Conservation (phyloP, 208 protist genomes). For the Kentomonas sorsogonicus region DNA sequence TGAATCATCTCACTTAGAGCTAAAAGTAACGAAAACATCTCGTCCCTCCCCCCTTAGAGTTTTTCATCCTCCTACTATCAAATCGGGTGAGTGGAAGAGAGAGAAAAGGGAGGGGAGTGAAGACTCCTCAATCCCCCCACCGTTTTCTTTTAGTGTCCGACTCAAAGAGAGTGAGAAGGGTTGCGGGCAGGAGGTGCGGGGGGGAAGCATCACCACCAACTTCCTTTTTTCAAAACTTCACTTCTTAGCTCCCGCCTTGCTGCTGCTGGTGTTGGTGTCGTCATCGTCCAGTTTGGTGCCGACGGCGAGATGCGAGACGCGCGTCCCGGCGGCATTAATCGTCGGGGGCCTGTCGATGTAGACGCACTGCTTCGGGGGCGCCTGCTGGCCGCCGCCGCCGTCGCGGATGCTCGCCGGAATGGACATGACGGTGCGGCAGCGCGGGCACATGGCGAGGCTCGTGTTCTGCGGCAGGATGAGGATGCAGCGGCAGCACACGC, state of each 20-base stretch:
- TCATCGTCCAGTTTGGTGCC: slow-evolving; percentile 76
- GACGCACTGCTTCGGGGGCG: slow-evolving; percentile 69
- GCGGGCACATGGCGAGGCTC: slow-evolving; percentile 77
- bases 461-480: slow-evolving; percentile 84
- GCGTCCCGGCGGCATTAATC: slow-evolving; percentile 29
- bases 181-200: too few relatives aligned
- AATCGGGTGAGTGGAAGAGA: not conserved
- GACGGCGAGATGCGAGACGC: slow-evolving; percentile 49
- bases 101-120: not conserved
- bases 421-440: slow-evolving; percentile 80
- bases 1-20: too few relatives aligned
- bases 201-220: not conserved
- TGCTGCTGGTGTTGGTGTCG: slow-evolving; percentile 11
- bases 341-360: slow-evolving; percentile 70
- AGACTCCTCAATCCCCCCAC: not conserved
- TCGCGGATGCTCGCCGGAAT: slow-evolving; percentile 80
- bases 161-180: too few relatives aligned
- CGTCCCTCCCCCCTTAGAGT: too few relatives aligned
- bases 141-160: too few relatives aligned
- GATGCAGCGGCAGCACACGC: slow-evolving; percentile 73
- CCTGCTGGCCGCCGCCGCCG: slow-evolving; percentile 39
- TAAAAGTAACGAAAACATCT: too few relatives aligned
- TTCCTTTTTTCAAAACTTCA: not conserved
- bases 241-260: not conserved
- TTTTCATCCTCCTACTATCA: too few relatives aligned